These are phyloP conservation scores for Populus deltoides DNA, from an alignment of 345 rosid species.

Conservation along the genomic window DNA sequence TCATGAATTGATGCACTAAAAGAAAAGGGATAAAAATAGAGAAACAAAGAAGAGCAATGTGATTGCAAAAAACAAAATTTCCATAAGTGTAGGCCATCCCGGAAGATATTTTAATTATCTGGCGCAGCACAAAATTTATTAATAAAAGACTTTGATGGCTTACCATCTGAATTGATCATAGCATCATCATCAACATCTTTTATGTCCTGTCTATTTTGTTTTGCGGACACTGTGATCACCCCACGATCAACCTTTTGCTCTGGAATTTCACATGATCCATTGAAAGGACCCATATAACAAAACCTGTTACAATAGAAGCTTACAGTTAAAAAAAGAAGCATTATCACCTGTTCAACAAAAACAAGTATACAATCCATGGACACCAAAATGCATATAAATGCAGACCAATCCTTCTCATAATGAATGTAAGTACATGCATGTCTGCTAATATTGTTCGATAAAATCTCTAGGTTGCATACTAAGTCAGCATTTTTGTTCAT, in stretches of 20 bases:
- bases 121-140: background rate
- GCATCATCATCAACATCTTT: slow-evolving; percentile 8
- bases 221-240: slow-evolving; percentile 28
- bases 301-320: slow-evolving; percentile 18
- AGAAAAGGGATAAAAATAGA: background rate
- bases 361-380: background rate
- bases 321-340: background rate
- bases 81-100: background rate
- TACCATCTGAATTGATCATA: slow-evolving; percentile 16
- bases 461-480: no score
- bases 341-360: background rate
- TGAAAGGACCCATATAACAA: slow-evolving; percentile 35
- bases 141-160: background rate
- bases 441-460: no score
- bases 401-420: background rate
- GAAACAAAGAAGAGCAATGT: background rate
- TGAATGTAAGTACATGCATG: no score
- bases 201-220: slow-evolving; percentile 23
- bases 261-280: slow-evolving; percentile 25
- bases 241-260: slow-evolving; percentile 24
- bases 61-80: no score
- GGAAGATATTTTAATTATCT: background rate
- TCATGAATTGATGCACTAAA: no score
- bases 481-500: no score
- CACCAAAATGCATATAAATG: background rate